Percentiles rank a stretch among this genome's conserved stretches.
phyloP scores from a whole-genome alignment of 2,329 filamentous ascomycete species.

The Graphiopsis chlorocephala region DNA sequence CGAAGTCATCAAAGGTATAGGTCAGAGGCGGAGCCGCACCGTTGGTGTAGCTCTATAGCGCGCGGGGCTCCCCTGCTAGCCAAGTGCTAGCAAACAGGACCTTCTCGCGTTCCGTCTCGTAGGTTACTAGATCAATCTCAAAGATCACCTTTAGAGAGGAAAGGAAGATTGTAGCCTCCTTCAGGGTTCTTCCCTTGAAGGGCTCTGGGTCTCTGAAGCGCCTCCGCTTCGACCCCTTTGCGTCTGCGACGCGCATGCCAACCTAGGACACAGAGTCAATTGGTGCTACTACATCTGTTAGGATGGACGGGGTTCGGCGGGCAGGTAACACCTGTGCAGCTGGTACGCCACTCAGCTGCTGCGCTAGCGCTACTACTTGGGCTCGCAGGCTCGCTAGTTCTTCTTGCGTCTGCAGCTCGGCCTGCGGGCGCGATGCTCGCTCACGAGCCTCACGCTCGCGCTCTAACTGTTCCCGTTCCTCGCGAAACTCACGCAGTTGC shows the following conservation, averaged over 20 bases:
- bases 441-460: too few species aligned
- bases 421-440: too few species aligned
- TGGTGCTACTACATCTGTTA: not conserved
- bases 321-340: too few species aligned
- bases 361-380: too few species aligned
- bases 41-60: not conserved
- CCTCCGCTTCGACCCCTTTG: not conserved
- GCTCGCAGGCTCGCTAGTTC: too few species aligned
- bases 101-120: not conserved
- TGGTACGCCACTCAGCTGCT: too few species aligned
- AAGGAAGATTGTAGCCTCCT: not conserved
- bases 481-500: too few species aligned
- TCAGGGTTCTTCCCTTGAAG: not conserved
- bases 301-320: not conserved
- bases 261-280: not conserved
- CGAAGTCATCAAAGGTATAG: not conserved
- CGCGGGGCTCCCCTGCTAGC: too few species aligned
- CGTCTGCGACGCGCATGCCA: not conserved
- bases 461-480: too few species aligned
- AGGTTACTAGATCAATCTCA: not conserved
- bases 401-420: too few species aligned
- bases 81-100: not conserved
- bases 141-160: not conserved
- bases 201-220: not conserved
- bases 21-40: not conserved